Evolutionary conservation across 108 stramenopile genomes (phyloP), one percentile per base, ranked within the genome.

Genomic region (Stephanodiscus minutulus): DNA sequence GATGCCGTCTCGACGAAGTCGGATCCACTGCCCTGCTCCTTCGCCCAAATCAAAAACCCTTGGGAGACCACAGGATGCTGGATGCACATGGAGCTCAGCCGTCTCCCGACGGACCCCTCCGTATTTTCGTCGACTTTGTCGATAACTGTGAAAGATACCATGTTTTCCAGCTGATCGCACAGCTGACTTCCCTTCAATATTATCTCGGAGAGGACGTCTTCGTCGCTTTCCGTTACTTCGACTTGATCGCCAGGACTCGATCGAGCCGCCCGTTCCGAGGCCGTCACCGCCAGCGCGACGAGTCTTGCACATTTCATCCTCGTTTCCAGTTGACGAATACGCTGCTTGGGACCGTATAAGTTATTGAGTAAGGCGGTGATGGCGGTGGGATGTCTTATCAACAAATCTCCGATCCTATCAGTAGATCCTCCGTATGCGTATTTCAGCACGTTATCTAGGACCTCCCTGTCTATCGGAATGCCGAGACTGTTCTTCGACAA

Each of bases 41-140:
- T 77, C 12, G 93, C 87, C 93, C 93, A 95, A 55, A 95, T 81
- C n/a, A 87, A 54, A 54, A 84, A 83, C 47, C 93, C 93, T 57
- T 84, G 86, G 3, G 93, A 82, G 13, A 95, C 82, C 20, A 82
- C 66, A 3, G 91, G 74, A 56, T 83, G 76, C 17, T 88, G 79
- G 8, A 90, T 67, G n/a, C 89, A 88, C 72, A 91, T 58, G 10
- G 82, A 41, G 44, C 83, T 87, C 17, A 94, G 72, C 62, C 86
- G 80, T 57, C 81, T 66, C 9, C 93, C 93, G 2, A 87, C 83
- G 25, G 85, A 87, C 49, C 70, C 64, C 43, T 68, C 79, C 0
- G 52, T 47, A 17, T 47, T 57, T 37, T 76, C 68, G 25, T 66
- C 79, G 21, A 49, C 71, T 22, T 47, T 58, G 54, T 80, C 78